Percentiles rank a stretch among this genome's conserved stretches.
These are phyloP conservation scores for Pleurotus tuoliensis DNA, from an alignment of 768 basidiomycete genomes.

Conservation along the genomic window DNA sequence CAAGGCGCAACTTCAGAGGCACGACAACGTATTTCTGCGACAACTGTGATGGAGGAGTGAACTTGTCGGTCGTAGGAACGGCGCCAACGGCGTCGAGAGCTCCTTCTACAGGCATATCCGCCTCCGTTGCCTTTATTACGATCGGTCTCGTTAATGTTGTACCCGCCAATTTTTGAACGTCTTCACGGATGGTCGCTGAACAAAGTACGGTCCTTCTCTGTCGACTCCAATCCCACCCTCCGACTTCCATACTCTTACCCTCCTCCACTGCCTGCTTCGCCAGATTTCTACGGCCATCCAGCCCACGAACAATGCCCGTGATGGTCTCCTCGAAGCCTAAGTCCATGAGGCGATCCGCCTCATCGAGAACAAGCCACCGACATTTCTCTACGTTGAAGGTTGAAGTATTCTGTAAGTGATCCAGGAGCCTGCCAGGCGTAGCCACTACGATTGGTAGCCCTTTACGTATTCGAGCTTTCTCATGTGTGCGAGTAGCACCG, in stretches of 20 bases:
- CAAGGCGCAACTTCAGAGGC: constrained; percentile 92
- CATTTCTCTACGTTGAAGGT: constrained; percentile 92
- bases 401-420: constrained; percentile 94
- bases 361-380: constrained; percentile 94
- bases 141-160: constrained; percentile 74
- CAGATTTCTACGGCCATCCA: constrained; percentile 79
- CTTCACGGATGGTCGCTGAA: constrained; percentile 94
- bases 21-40: constrained; percentile 86
- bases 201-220: constrained; percentile 86
- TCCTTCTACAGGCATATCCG: constrained; percentile 29
- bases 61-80: constrained; percentile 43
- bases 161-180: constrained; percentile 91
- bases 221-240: constrained; percentile 82
- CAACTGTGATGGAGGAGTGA: constrained; percentile 93
- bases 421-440: constrained; percentile 91
- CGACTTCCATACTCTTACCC: constrained; percentile 66
- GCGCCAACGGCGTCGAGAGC: constrained; percentile 12
- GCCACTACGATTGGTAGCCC: constrained; percentile 94
- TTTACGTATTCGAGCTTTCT: constrained; percentile 93
- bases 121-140: constrained; percentile 73
- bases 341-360: constrained; percentile 97
- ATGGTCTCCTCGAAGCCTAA: constrained; percentile 97
- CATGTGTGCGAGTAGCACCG: constrained; percentile 91
- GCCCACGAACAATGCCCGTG: constrained; percentile 77
- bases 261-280: constrained; percentile 65